A percentile compares a stretch with the other conserved stretches of the same genome.
phyloP scores from a whole-genome alignment of 805 yeast genomes.

The Metschnikowia arizonensis region DNA sequence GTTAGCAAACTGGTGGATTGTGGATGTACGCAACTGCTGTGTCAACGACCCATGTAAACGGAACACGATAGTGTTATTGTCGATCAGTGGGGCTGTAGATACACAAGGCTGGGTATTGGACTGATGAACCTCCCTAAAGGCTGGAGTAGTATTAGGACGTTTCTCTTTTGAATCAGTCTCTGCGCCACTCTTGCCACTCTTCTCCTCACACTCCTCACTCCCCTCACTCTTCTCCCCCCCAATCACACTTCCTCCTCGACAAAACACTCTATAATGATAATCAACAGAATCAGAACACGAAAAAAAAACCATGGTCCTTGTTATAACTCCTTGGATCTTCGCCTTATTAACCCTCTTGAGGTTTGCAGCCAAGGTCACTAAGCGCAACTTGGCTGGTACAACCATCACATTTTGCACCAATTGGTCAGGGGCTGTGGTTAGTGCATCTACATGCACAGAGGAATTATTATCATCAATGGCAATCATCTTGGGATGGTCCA shows the following conservation, averaged over 20 bases:
- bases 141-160: not conserved
- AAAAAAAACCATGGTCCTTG: slow-evolving; percentile 76
- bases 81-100: slow-evolving; percentile 51
- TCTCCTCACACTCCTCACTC: not conserved
- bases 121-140: slow-evolving; percentile 8
- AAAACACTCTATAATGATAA: slow-evolving; percentile 76
- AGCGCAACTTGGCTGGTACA: slow-evolving; percentile 87
- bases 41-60: slow-evolving; percentile 89
- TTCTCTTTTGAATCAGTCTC: not conserved
- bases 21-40: slow-evolving; percentile 77
- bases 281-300: slow-evolving; percentile 97
- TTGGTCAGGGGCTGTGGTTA: slow-evolving; percentile 78
- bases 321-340: slow-evolving; percentile 28
- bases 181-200: not conserved
- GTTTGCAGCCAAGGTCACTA: slow-evolving; percentile 72
- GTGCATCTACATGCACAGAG: slow-evolving; percentile 13
- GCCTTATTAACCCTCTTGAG: slow-evolving; percentile 43
- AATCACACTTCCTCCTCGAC: slow-evolving; percentile 50
- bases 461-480: slow-evolving; percentile 29
- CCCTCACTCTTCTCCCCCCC: slow-evolving; percentile 16
- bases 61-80: slow-evolving; percentile 42
- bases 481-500: slow-evolving; percentile 71
- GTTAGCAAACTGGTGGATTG: slow-evolving; percentile 59
- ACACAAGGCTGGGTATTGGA: slow-evolving; percentile 31
- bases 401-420: slow-evolving; percentile 73